Base-by-base conservation (phyloP, 441 rosid species). In the Gossypium davidsonii region DNA sequence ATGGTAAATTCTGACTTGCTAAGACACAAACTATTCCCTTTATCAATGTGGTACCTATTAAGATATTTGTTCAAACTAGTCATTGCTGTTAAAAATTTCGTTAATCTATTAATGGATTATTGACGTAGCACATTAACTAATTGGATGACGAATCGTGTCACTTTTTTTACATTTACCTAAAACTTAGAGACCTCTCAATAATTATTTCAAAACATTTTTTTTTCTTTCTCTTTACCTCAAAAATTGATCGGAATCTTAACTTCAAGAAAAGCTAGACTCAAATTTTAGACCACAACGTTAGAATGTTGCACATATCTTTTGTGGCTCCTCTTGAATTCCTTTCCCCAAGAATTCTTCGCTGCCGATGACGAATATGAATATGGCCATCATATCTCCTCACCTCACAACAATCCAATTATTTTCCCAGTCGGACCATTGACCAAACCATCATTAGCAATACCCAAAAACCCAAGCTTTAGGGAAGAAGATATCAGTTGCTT, bases 271-370 rank as follows among this genome's bases (percentile, higher is more conserved):
- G 85, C 79, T 21, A 83, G 98, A 76, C 91, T 93, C 80, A 79
- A 79, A 49, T 91, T 93, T 28, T 93, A 97, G 97, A 87, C 60
- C 66, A 81, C 88, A 75, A 83, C 88, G n/a, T 63, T 89, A 65
- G 72, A 85, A 15, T 80, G 97, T 73, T 82, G 82, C 2, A 82
- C 75, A 48, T 69, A 75, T 28, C 87, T 91, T 1, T 52, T 51
- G 37, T 89, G 94, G 91, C 80, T 92, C 12, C 79, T 91, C 15
- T 1, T 63, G 15, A 63, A 39, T 39, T 39, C 68, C 8, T 63
- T 63, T 63, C 82, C 86, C 17, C 84, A 80, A 7, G 89, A 88
- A 25, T 56, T 23, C 46, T 21, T 37, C 9, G 0, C 44, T 1
- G 39, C 1, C 4, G 55, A 68, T 6, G 12, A 63, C 12, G 51